Base-by-base conservation (phyloP, 1,284 basidiomycete genomes). In the Stereum hirsutum region DNA sequence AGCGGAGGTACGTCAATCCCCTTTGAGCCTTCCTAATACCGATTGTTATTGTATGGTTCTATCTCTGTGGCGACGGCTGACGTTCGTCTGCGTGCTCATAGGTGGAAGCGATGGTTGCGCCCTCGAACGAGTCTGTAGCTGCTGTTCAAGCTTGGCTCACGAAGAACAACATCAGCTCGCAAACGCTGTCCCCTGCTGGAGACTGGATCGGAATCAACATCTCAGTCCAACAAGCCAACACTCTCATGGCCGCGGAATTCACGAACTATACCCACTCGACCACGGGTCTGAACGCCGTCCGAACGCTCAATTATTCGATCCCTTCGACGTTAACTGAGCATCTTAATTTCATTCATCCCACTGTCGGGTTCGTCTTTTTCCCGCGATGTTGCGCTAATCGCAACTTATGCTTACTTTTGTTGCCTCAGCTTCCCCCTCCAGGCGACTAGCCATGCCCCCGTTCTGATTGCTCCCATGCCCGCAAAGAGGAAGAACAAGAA, bases 251-350 rank as follows among this genome's bases (percentile, higher is more conserved):
- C 27, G 57, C 66, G 12, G 50, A 68, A 28, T 72, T 66, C 53
- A 54, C 60, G n/a, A 52, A 58, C 14, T 72, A 65, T 55, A 56
- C 54, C 11, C 63, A 70, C 46, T 46, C 54, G 2, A 53, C 52
- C 10, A 63, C 51, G 15, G 60, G 63, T 27, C 44, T 52, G 27
- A 42, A 57, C 41, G 46, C 53, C 19, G 44, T 63, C 42, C 65
- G 67, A 33, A 69, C 68, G 1, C 56, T 69, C 24, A 54, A 61
- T 2, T 70, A 69, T 57, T 69, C 67, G 3, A 57, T 70, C 36
- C 68, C 69, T 0, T 47, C 52, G 0, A 58, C 58, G 39, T 54
- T 70, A 5, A 46, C 58, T 39, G 57, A 55, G 10, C 66, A 69
- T 45, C 54, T 70, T 30, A 57, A 64, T 12, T 55, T 68, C n/a